Percentiles rank a stretch among this genome's conserved stretches.
phyloP scores from a whole-genome alignment of 2,329 filamentous ascomycete genomes.

The Metarhizium rileyi region DNA sequence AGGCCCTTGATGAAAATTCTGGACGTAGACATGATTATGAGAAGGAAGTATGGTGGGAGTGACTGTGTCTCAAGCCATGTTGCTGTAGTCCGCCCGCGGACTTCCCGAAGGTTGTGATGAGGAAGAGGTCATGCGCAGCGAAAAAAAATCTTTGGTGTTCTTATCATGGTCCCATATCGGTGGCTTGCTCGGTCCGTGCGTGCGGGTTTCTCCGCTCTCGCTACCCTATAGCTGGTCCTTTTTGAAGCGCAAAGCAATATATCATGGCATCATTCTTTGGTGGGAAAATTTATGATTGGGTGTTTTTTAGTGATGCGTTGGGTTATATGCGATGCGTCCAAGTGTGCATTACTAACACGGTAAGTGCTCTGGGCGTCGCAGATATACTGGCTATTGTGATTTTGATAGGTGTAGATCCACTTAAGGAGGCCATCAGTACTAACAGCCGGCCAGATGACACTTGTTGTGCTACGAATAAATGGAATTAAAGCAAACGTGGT shows the following conservation, averaged over 20 bases:
- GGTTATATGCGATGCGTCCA: background rate
- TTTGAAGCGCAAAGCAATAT: no score
- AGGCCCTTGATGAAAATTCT: conserved; percentile 72
- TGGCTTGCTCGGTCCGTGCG: conserved; percentile 15
- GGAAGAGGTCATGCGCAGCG: background rate
- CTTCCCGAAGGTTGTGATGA: background rate
- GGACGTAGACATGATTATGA: conserved; percentile 46
- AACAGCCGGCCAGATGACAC: no score
- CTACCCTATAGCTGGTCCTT: conserved; percentile 1
- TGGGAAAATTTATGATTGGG: no score
- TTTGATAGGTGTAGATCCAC: no score
- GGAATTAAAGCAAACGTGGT: no score
- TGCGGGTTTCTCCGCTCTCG: background rate
- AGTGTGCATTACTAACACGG: background rate
- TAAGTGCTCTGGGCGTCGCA: no score
- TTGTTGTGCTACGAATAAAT: no score
- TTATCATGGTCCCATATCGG: conserved; percentile 11
- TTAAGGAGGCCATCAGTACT: no score
- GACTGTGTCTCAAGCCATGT: background rate
- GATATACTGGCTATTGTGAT: no score
- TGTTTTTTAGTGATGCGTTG: no score
- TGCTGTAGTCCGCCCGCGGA: conserved; percentile 8
- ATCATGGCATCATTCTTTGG: no score
- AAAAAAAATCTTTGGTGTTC: conserved; percentile 20
- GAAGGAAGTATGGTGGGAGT: conserved; percentile 2